Base-by-base conservation (phyloP, 2,329 filamentous ascomycete species). In the Pseudohalonectria lignicola region DNA sequence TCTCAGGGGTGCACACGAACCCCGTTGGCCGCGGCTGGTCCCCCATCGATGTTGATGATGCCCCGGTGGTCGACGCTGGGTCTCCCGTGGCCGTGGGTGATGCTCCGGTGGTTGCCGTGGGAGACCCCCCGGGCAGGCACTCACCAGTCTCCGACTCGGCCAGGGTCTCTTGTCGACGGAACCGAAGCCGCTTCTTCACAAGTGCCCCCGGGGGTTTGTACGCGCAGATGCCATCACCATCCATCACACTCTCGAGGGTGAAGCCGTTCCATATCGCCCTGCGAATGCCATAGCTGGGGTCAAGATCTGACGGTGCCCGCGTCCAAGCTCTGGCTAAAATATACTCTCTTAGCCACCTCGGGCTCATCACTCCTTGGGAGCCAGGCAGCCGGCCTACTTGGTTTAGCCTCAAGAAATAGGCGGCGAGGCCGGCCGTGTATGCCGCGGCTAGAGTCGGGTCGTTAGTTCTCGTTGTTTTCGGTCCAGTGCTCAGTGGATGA, bases 361-460 rank as follows among this genome's bases (percentile, higher is more conserved):
- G 9, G 17, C 11, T 16, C 5, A 2, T n/a, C 17, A 8, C 15
- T n/a, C 4, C 4, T 8, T 11, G 32, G 32, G 12, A 34, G 32
- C 17, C 32, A 23, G 8, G 12, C 8, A n/a, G 23, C n/a, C 32
- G 13, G 32, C 12, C 11, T 7, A 3, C n/a, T n/a, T n/a, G n/a
- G n/a, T n/a, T n/a, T n/a, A 34, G 32, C 11, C 11, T 34, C 17
- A 34, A n/a, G 19, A 34, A 34, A 19, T 34, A 34, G 19, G 32
- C 32, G 8, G 32, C 32, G 12, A 34, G 11, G 32, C 32, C 18
- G 17, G 32, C 16, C 4, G 12, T 13, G 15, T 34, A 34, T 10
- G 32, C 32, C 5, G 15, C n/a, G 10, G 32, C 32, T 34, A 12
- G 5, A 8, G 19, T 7, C 19, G 32, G 32, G 11, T 6, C 9